These are phyloP conservation scores for Candida quercuum DNA, from an alignment of 805 yeast genomes.

Conservation along the genomic window DNA sequence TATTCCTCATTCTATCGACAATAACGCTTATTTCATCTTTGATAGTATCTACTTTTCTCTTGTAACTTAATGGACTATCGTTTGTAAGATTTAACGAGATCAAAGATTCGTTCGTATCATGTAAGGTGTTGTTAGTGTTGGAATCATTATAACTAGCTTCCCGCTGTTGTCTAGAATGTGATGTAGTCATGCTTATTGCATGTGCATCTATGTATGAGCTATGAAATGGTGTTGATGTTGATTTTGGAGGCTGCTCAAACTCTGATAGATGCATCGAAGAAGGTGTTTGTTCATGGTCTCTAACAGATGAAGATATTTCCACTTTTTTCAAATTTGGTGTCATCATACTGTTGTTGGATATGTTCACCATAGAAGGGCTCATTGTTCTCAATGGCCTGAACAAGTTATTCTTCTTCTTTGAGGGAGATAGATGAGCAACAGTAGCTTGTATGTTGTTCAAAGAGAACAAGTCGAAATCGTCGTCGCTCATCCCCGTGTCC, in stretches of 20 bases:
- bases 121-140: not conserved
- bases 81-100: not conserved
- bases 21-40: slow-evolving; percentile 3
- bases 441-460: slow-evolving; percentile 7
- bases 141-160: too few species aligned
- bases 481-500: slow-evolving; percentile 1
- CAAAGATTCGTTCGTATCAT: slow-evolving; percentile 2
- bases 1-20: slow-evolving; percentile 8
- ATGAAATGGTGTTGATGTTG: slow-evolving; percentile 23
- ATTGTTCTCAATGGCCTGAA: not conserved
- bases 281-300: slow-evolving; percentile 1
- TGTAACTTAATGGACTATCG: slow-evolving; percentile 10
- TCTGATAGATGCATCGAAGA: slow-evolving; percentile 23
- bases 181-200: slow-evolving; percentile 1
- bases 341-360: not conserved
- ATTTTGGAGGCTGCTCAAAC: slow-evolving; percentile 22
- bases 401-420: slow-evolving; percentile 1
- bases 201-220: slow-evolving; percentile 2
- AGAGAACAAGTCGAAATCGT: slow-evolving; percentile 13
- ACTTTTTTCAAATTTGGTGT: not conserved
- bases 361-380: not conserved
- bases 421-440: not conserved
- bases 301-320: not conserved
- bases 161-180: too few species aligned
- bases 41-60: slow-evolving; percentile 26